phyloP scores from a whole-genome alignment of 2,329 filamentous ascomycete species.

The Clonostachys solani region DNA sequence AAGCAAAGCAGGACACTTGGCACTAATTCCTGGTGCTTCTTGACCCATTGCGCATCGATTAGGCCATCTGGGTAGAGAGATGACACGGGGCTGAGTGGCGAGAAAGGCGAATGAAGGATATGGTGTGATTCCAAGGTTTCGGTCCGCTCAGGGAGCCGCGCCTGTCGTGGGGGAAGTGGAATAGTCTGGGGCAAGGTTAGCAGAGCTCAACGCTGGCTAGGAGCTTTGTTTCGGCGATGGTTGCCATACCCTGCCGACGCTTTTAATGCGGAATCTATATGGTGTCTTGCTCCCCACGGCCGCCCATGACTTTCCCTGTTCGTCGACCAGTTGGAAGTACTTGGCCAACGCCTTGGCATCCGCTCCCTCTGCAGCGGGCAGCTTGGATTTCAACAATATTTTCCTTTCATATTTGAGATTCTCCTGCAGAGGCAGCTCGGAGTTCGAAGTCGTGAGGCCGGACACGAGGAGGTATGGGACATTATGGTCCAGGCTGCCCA shows the following conservation, averaged over 20 bases:
- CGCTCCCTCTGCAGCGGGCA: slow-evolving; percentile 61
- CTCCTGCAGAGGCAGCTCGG: slow-evolving; percentile 37
- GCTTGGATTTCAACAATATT: slow-evolving; percentile 64
- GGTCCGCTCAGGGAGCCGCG: slow-evolving; percentile 45
- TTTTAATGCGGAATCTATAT: slow-evolving; percentile 64
- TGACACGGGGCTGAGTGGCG: slow-evolving; percentile 80
- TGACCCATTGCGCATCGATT: slow-evolving; percentile 76
- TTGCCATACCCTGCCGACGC: slow-evolving; percentile 71
- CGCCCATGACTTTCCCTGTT: slow-evolving; percentile 63
- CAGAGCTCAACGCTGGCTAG: slow-evolving; percentile 4
- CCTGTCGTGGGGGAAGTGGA: slow-evolving; percentile 52
- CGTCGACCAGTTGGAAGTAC: slow-evolving; percentile 64
- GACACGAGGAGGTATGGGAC: slow-evolving; percentile 80
- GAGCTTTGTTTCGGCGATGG: neutral
- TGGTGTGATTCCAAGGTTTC: slow-evolving; percentile 40
- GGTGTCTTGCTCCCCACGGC: slow-evolving; percentile 45
- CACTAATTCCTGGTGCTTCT: slow-evolving; percentile 82
- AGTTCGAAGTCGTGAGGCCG: slow-evolving; percentile 52
- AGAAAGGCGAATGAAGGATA: slow-evolving; percentile 85
- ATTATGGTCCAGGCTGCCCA: slow-evolving; percentile 80
- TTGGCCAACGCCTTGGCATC: slow-evolving; percentile 62
- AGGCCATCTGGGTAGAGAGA: slow-evolving; percentile 86
- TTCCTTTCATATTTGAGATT: slow-evolving; percentile 51
- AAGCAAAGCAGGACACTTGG: slow-evolving; percentile 79
- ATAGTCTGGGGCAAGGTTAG: slow-evolving; percentile 39